Percentiles rank a stretch among this genome's conserved stretches.
These are phyloP conservation scores for Pestalotiopsis sp. DNA, from an alignment of 2,329 filamentous ascomycete genomes.

Conservation along the genomic window DNA sequence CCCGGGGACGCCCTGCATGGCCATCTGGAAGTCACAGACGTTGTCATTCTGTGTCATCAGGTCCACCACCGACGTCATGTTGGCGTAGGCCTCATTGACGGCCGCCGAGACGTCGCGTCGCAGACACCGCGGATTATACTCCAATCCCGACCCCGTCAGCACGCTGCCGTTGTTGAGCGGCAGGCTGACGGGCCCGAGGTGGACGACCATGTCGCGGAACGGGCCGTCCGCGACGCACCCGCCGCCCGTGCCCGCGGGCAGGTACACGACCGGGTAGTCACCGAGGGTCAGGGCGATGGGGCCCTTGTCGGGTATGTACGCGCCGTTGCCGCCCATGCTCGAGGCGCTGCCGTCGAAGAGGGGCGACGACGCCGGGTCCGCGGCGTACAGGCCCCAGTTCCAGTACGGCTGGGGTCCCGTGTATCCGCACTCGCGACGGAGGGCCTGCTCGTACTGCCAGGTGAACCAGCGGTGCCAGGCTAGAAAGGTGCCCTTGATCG, in stretches of 20 bases:
- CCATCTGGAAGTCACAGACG: conserved; percentile 36
- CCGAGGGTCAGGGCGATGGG: conserved; percentile 14
- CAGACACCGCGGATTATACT: conserved; percentile 39
- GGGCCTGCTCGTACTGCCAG: conserved; percentile 24
- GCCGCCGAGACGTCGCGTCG: conserved; percentile 23
- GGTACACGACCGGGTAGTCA: conserved; percentile 15
- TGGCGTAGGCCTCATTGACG: conserved; percentile 26
- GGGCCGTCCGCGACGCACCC: conserved; percentile 51
- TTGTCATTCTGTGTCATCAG: conserved; percentile 22
- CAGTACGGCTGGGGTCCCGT: conserved; percentile 35
- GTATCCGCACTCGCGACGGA: conserved; percentile 27
- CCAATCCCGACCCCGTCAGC: conserved; percentile 21
- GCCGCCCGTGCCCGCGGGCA: conserved; percentile 49
- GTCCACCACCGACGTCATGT: conserved; percentile 31
- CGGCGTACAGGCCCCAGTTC: conserved; percentile 44
- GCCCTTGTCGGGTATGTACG: conserved; percentile 19
- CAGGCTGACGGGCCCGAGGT: conserved; percentile 31
- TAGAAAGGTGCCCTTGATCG: conserved; percentile 18
- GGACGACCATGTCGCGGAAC: conserved; percentile 34
- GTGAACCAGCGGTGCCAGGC: conserved; percentile 27
- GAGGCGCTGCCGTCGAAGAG: conserved; percentile 51
- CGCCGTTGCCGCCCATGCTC: conserved; percentile 45
- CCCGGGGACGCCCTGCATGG: conserved; percentile 37
- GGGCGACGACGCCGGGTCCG: conserved; percentile 41
- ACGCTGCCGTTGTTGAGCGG: conserved; percentile 20